These are phyloP conservation scores for Haplosporangium sp. DNA, from an alignment of 371 early-diverging fungal genomes.

Conservation along the genomic window DNA sequence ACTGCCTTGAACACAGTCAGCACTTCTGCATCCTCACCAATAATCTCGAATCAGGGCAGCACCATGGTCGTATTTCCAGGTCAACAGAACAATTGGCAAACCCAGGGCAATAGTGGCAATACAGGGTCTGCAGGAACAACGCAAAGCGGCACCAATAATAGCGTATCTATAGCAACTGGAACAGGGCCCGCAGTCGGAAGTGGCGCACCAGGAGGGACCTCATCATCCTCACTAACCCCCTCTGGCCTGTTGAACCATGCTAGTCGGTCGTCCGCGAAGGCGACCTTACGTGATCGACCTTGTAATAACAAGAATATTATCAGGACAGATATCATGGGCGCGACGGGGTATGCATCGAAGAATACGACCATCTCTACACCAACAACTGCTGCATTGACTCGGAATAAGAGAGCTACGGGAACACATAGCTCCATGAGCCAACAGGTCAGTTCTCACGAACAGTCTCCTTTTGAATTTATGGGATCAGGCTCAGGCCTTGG, in stretches of 20 bases:
- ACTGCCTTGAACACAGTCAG: constrained; percentile 9
- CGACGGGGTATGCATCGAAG: constrained; percentile 8
- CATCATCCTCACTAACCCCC: neutral
- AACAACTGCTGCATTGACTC: constrained; percentile 20
- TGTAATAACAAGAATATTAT: constrained; percentile 17
- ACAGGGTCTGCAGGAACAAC: too few relatives aligned
- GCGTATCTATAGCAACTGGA: neutral
- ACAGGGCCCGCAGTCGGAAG: too few relatives aligned
- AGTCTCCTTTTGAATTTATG: neutral
- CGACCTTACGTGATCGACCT: constrained; percentile 14
- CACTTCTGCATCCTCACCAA: constrained; percentile 7
- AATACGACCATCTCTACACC: constrained; percentile 24
- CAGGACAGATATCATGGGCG: constrained; percentile 22
- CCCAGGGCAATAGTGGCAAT: constrained; percentile 1
- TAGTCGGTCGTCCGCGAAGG: constrained; percentile 23
- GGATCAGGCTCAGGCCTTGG: constrained; percentile 13
- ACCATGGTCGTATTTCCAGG: constrained; percentile 2
- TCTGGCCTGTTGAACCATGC: constrained; percentile 20
- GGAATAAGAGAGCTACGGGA: constrained; percentile 14
- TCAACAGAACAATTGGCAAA: neutral
- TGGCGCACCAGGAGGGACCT: neutral
- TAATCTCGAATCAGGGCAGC: neutral
- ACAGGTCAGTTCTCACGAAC: neutral
- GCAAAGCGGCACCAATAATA: constrained; percentile 1
- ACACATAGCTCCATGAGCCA: neutral